A percentile compares a stretch with the other conserved stretches of the same genome.
Conservation (phyloP, 208 protist species). For the Leishmania arabica region DNA sequence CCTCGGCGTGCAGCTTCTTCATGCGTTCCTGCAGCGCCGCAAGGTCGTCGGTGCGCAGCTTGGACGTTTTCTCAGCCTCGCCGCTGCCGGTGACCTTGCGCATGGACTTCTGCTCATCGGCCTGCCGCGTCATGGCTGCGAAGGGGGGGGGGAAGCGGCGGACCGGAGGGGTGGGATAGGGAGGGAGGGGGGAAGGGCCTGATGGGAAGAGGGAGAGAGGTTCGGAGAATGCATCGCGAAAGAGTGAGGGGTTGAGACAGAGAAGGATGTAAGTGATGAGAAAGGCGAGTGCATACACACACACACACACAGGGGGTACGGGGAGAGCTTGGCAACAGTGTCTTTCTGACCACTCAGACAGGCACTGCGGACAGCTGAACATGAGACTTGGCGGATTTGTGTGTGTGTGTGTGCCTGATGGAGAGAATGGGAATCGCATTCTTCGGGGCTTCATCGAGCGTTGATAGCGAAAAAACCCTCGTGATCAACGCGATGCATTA, state of each 20-base stretch:
- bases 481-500: neutral
- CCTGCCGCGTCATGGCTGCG: constrained; percentile 56
- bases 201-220: neutral
- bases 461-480: too few species aligned
- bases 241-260: neutral
- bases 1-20: constrained; percentile 65
- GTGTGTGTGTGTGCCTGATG: neutral
- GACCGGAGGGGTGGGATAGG: neutral
- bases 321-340: neutral
- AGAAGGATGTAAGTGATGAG: neutral
- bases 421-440: neutral
- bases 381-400: neutral
- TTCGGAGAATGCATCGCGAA: neutral
- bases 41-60: constrained; percentile 75
- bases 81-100: constrained; percentile 54
- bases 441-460: neutral
- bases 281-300: neutral
- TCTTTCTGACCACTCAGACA: neutral
- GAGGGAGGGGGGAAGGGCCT: neutral
- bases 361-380: neutral
- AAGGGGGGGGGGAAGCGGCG: neutral
- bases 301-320: neutral
- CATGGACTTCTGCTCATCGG: constrained; percentile 83
- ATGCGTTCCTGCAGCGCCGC: constrained; percentile 70
- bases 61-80: constrained; percentile 64